Percentiles rank a stretch among this genome's conserved stretches.
phyloP scores from a whole-genome alignment of 805 yeast species.

The Yarrowia sp. region DNA sequence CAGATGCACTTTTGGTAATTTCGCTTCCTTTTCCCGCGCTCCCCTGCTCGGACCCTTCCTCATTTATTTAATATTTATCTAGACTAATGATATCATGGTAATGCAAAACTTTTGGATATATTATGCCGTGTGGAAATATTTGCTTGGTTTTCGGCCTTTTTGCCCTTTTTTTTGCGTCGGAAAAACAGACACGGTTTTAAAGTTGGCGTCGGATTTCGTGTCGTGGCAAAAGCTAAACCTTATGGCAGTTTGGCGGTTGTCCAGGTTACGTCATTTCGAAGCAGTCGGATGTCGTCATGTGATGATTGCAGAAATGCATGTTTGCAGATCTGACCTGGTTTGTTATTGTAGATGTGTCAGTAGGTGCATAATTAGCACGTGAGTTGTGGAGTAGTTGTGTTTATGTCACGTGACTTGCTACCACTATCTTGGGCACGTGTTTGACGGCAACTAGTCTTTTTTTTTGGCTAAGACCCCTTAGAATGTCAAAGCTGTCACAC shows the following conservation, averaged over 20 bases:
- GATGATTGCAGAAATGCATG: no score
- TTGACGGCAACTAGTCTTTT: no score
- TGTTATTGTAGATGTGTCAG: no score
- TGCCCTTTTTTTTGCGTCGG: not conserved
- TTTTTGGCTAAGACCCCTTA: no score
- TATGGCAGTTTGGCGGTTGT: not conserved
- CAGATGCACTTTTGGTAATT: slow-evolving; percentile 3
- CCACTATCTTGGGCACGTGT: no score
- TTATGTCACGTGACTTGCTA: no score
- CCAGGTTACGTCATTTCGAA: not conserved
- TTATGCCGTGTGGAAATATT: no score
- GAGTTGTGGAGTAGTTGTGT: no score
- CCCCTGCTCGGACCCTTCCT: not conserved
- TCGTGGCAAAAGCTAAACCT: not conserved
- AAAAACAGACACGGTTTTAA: not conserved
- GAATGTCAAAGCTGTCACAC: no score
- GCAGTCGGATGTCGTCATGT: no score
- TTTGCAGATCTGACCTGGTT: no score
- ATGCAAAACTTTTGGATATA: not conserved
- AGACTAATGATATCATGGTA: slow-evolving; percentile 24
- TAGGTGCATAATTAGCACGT: no score
- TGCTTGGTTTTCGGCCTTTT: not conserved
- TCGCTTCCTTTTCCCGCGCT: not conserved
- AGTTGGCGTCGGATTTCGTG: slow-evolving; percentile 21
- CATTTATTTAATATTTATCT: slow-evolving; percentile 24